Conservation (phyloP, 345 rosid species). For the Schrenkiella parvula region DNA sequence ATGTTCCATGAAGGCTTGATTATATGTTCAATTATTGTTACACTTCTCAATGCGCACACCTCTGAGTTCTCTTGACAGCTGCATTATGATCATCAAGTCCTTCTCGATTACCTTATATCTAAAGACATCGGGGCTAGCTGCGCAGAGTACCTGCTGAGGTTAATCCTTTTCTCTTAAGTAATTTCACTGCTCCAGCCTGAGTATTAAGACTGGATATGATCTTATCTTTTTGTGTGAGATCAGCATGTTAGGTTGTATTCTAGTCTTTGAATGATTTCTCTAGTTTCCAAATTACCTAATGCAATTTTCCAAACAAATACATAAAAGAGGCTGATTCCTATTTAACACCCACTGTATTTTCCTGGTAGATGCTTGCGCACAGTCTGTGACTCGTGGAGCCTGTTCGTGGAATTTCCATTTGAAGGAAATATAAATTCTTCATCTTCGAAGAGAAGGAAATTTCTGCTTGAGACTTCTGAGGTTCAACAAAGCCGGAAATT, state of each 20-base stretch:
- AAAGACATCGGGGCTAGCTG: conserved; percentile 67
- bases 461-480: conserved; percentile 14
- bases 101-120: conserved; percentile 90
- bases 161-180: not conserved
- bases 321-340: not conserved
- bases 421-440: conserved; percentile 28
- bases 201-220: conserved; percentile 7
- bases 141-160: conserved; percentile 85
- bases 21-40: conserved; percentile 5
- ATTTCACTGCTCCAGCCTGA: not conserved
- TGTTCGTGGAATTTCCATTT: conserved; percentile 44
- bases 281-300: not conserved
- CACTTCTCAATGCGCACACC: not conserved
- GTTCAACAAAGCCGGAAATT: conserved; percentile 18
- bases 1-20: not conserved
- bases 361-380: conserved; percentile 54
- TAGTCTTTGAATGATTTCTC: not conserved
- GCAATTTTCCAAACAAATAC: not conserved
- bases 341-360: conserved; percentile 9
- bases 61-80: conserved; percentile 41
- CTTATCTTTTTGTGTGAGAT: not conserved
- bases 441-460: conserved; percentile 52
- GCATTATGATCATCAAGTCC: conserved; percentile 86
- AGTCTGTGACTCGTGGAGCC: conserved; percentile 54
- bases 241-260: conserved; percentile 10